Percentiles rank a stretch among this genome's conserved stretches.
Conservation (phyloP, 179 eudicot species). For the Pouteria campechiana region DNA sequence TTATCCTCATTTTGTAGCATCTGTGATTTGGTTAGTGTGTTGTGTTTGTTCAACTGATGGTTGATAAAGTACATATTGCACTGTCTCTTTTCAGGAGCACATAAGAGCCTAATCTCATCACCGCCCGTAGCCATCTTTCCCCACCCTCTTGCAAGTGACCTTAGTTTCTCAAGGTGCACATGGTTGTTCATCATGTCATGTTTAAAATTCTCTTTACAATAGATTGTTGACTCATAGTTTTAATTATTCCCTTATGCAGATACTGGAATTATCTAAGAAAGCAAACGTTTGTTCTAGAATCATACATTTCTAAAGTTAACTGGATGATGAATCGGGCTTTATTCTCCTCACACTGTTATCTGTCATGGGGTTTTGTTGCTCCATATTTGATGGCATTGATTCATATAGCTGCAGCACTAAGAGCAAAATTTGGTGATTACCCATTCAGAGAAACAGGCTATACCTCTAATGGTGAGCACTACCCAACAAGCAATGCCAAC, state of each 20-base stretch:
- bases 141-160: slow-evolving; percentile 95
- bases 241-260: slow-evolving; percentile 24
- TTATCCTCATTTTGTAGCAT: too few relatives aligned
- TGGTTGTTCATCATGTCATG: slow-evolving; percentile 14
- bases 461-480: slow-evolving; percentile 47
- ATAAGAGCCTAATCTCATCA: slow-evolving; percentile 77
- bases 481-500: too few relatives aligned
- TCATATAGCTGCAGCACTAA: slow-evolving; percentile 70
- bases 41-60: too few relatives aligned
- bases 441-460: slow-evolving; percentile 30
- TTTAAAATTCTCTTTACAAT: neutral
- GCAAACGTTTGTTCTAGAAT: slow-evolving; percentile 95
- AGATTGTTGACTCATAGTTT: too few relatives aligned
- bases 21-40: too few relatives aligned
- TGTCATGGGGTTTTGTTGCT: slow-evolving; percentile 93
- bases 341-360: slow-evolving; percentile 78
- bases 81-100: slow-evolving; percentile 45
- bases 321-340: slow-evolving; percentile 92
- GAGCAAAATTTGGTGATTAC: slow-evolving; percentile 27
- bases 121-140: slow-evolving; percentile 97
- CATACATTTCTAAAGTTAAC: slow-evolving; percentile 68
- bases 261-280: slow-evolving; percentile 98
- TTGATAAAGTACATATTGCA: too few relatives aligned
- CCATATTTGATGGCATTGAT: slow-evolving; percentile 76
- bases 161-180: slow-evolving; percentile 87